Conservation (phyloP, 1,284 basidiomycete species). For the Rugosomyces carneus region DNA sequence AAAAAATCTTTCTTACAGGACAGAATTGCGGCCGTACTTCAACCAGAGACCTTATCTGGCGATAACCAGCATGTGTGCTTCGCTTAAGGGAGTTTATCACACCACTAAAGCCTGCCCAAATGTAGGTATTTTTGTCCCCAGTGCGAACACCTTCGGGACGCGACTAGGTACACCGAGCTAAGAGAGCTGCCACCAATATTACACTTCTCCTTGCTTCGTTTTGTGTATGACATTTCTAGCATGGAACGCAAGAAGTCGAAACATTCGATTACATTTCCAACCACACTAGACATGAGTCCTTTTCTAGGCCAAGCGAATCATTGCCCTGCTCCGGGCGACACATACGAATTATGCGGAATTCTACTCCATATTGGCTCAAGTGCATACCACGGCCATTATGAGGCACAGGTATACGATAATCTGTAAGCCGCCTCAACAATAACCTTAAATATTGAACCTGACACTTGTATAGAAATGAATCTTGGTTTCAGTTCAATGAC, state of each 20-base stretch:
- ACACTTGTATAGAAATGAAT: conserved; percentile 40
- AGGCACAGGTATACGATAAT: conserved; percentile 80
- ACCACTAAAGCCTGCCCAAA: conserved; percentile 1
- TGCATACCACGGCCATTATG: conserved; percentile 91
- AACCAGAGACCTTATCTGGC: conserved; percentile 66
- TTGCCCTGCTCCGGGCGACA: conserved; percentile 21
- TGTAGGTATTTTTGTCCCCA: conserved; percentile 70
- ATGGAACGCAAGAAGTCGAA: conserved; percentile 83
- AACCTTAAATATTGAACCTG: conserved; percentile 8
- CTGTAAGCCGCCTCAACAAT: conserved; percentile 34
- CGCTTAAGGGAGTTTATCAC: background rate
- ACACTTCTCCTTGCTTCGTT: conserved; percentile 85
- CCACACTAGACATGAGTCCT: conserved; percentile 63
- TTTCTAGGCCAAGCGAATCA: conserved; percentile 39
- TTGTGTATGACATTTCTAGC: conserved; percentile 75
- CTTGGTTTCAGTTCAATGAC: conserved; percentile 92
- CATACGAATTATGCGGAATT: conserved; percentile 79
- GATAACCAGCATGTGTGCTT: conserved; percentile 63
- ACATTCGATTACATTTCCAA: conserved; percentile 69
- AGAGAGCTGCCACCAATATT: conserved; percentile 74
- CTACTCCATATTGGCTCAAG: conserved; percentile 80
- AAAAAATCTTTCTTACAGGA: conserved; percentile 69
- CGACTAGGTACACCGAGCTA: conserved; percentile 68
- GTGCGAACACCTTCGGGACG: conserved; percentile 69
- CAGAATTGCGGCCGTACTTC: conserved; percentile 54